phyloP scores from a whole-genome alignment of 1,284 basidiomycete species.

The Earliella scabrosa region DNA sequence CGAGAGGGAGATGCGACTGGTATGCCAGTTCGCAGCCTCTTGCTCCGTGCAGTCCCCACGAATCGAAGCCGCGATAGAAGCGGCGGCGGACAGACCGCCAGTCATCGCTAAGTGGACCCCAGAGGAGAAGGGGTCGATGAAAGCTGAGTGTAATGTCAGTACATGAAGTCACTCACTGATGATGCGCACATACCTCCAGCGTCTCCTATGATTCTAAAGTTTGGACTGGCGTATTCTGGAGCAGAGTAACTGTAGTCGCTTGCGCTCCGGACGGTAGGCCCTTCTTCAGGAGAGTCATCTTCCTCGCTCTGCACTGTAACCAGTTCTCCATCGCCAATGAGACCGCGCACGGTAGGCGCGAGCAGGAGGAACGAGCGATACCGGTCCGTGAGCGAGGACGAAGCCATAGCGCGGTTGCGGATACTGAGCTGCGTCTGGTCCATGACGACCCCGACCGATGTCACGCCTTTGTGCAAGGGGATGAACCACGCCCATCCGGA shows the following conservation, averaged over 20 bases:
- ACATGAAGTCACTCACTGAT: no score
- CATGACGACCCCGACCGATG: constrained; percentile 75
- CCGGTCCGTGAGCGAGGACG: constrained; percentile 38
- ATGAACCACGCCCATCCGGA: constrained; percentile 83
- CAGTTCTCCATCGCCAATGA: constrained; percentile 53
- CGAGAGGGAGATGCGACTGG: constrained; percentile 57
- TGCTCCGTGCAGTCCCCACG: constrained; percentile 58
- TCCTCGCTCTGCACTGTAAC: constrained; percentile 34
- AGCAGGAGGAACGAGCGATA: constrained; percentile 47
- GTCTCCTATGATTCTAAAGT: constrained; percentile 71
- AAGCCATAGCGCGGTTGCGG: constrained; percentile 27
- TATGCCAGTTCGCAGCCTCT: constrained; percentile 57
- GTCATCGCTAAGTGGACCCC: constrained; percentile 73
- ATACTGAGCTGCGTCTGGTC: constrained; percentile 46
- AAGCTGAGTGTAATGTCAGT: no score
- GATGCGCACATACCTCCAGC: constrained; percentile 65
- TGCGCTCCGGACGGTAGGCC: constrained; percentile 44
- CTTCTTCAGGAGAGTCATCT: constrained; percentile 17
- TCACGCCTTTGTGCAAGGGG: constrained; percentile 68
- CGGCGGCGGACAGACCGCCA: constrained; percentile 58
- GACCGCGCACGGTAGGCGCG: constrained; percentile 52
- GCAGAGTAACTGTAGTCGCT: constrained; percentile 77
- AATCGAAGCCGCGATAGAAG: constrained; percentile 60
- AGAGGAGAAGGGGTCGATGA: constrained; percentile 76
- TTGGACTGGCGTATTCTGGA: constrained; percentile 59